Percentiles rank a stretch among this genome's conserved stretches.
Conservation (phyloP, 2,329 filamentous ascomycete genomes). For the Daldinia sp. region DNA sequence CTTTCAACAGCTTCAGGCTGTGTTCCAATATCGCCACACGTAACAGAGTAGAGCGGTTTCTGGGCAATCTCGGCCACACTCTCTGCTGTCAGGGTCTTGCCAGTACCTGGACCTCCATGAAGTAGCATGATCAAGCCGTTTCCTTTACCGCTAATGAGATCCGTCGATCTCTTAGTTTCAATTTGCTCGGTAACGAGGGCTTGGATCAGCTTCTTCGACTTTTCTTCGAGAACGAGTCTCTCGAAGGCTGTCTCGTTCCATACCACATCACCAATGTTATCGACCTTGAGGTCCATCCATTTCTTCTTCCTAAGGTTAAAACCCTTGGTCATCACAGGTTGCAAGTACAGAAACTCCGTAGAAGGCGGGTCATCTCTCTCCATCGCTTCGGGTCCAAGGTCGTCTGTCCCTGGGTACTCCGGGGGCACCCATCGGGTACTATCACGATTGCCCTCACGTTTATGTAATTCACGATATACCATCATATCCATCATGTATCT, state of each 20-base stretch:
- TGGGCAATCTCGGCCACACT: conserved; percentile 41
- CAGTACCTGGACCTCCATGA: conserved; percentile 42
- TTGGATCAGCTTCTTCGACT: conserved; percentile 42
- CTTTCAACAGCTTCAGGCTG: conserved; percentile 40
- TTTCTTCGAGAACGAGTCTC: conserved; percentile 36
- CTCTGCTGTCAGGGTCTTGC: conserved; percentile 44
- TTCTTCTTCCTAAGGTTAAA: conserved; percentile 4
- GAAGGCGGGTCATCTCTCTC: not conserved
- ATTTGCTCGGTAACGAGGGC: conserved; percentile 43
- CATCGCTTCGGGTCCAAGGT: not conserved
- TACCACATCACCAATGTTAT: conserved; percentile 32
- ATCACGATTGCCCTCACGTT: not conserved
- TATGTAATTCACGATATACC: conserved; percentile 9
- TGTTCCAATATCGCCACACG: conserved; percentile 46
- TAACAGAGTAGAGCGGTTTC: conserved; percentile 44
- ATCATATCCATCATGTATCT: conserved; percentile 18
- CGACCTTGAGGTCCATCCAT: conserved; percentile 15
- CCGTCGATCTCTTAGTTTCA: conserved; percentile 18
- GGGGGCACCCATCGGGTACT: not conserved
- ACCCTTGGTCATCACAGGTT: not conserved
- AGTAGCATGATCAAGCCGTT: conserved; percentile 28
- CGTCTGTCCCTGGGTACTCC: not conserved
- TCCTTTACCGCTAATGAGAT: conserved; percentile 24
- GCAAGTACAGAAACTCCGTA: not conserved
- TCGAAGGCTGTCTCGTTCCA: conserved; percentile 45